Evolutionary conservation across 768 basidiomycete genomes (phyloP), one percentile per base, ranked within the genome.

Genomic region (Pleurotus platypus): DNA sequence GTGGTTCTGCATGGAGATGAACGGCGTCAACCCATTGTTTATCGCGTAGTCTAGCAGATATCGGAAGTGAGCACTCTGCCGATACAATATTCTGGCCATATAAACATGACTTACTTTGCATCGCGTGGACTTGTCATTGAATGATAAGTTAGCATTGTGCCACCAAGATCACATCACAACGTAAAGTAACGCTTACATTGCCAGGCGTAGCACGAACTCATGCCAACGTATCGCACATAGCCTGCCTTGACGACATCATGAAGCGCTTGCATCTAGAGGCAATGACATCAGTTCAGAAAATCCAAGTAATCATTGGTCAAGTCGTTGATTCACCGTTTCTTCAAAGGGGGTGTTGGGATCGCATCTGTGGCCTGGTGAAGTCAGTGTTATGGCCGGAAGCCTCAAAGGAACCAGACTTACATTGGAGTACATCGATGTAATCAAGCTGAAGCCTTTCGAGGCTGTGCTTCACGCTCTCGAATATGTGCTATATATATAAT

Each of bases 1-100:
- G 59, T 81, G 77, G 67, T 86, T 84, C 66, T 86, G 84, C 84
- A 86, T 85, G 11, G 80, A 80, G 68, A 84, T 79, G 69, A 86
- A 85, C 5, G 78, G 79, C 7, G 78, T 80, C 30, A 77, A 68
- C 39, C 70, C 73, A 61, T 76, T 74, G 26, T 60, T 65, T 59
- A 76, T 76, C 4, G 77, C 75, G 27, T 76, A 75, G 62, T 71
- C 72, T 72, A 46, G 9, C n/a, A 24, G 15, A 16, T 12, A 24
- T 38, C 1, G 37, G n/a, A 18, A 15, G 30, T 45, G 39, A 12
- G 7, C 26, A n/a, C 24, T 22, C 39, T 18, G 26, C 49, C n/a
- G 15, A 30, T 7, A 6, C n/a, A 53, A 24, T 13, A 13, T 27
- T n/a, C 15, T 12, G 30, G 30, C 9, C 30, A 35, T 9, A 3